Evolutionary conservation across 1,284 basidiomycete species (phyloP), one percentile per base, ranked within the genome.

Genomic region (Neonothopanus nambi): DNA sequence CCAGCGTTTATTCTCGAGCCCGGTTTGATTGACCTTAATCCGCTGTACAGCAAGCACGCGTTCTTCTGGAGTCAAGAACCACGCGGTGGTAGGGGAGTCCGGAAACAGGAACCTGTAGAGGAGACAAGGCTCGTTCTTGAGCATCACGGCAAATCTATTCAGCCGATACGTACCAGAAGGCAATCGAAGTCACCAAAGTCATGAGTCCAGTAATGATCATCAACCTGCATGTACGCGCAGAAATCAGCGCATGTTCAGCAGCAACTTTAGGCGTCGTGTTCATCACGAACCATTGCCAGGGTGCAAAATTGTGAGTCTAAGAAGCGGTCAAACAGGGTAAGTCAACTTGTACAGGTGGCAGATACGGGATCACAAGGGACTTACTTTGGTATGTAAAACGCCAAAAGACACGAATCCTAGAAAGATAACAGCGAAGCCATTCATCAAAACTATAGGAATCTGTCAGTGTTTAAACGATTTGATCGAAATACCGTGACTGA

Each of bases 1-100:
- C 82, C 89, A 91, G 40, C 73, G 75, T 65, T 91, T 90, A 67
- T 89, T 90, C 68, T 91, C 87, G 11, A 89, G 73, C 55, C 87
- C 89, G 12, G 85, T 72, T 67, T 90, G 88, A 64, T 90, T 90
- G 45, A 69, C 70, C 63, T 74, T 78, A 59, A 91, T 85, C 26
- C 89, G 80, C 59, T 79, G 75, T 4, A 91, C 76, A 23, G 85
- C 89, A 52, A 80, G 76, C 7, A 77, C 69, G 4, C 86, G 81
- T 65, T 91, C 89, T 58, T 86, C 78, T 2, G 72, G 70, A 2
- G 85, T 86, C 30, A 91, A 67, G 70, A 90, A 91, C 70, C 78
- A 79, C 0, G 89, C 87, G 6, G 74, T 84, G 13, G 84, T 80
- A 3, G 88, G 88, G 7, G 85, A 89, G 66, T 89, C 84, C 3